Evolutionary conservation across 176 grass and related monocot species (phyloP).

Genomic region (Oryza brachyantha): DNA sequence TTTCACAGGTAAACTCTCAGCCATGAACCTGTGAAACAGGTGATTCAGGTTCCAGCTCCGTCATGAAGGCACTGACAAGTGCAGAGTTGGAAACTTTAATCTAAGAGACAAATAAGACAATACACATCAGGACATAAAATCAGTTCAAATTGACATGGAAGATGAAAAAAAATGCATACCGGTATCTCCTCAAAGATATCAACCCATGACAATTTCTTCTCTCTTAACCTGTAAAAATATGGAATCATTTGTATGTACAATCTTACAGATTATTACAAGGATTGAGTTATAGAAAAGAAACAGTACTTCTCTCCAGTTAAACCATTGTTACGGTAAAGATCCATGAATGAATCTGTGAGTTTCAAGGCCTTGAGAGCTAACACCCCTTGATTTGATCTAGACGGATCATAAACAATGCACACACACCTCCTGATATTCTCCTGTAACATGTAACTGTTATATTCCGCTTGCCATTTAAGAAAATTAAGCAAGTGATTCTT

Average conservation of each 20-base stretch:
- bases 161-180: conserved; percentile 35
- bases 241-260: background rate
- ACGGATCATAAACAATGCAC: conserved; percentile 96
- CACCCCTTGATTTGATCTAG: conserved; percentile 89
- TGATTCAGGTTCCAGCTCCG: conserved; percentile 85
- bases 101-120: conserved; percentile 37
- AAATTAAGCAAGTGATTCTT: background rate
- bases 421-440: conserved; percentile 95
- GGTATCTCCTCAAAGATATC: conserved; percentile 98
- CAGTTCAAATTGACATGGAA: background rate
- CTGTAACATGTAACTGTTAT: conserved; percentile 40
- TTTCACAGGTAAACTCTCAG: conserved; percentile 21
- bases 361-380: conserved; percentile 97
- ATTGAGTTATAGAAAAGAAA: conserved; percentile 18
- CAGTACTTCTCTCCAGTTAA: conserved; percentile 92
- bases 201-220: conserved; percentile 99
- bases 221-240: conserved; percentile 69
- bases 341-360: conserved; percentile 96
- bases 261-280: background rate
- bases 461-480: background rate
- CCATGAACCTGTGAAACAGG: conserved; percentile 58
- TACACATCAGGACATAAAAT: conserved; percentile 6
- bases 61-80: conserved; percentile 97
- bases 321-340: conserved; percentile 82
- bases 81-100: conserved; percentile 99